Conservation (phyloP, 768 basidiomycete species). For the Lyophyllum decastes region DNA sequence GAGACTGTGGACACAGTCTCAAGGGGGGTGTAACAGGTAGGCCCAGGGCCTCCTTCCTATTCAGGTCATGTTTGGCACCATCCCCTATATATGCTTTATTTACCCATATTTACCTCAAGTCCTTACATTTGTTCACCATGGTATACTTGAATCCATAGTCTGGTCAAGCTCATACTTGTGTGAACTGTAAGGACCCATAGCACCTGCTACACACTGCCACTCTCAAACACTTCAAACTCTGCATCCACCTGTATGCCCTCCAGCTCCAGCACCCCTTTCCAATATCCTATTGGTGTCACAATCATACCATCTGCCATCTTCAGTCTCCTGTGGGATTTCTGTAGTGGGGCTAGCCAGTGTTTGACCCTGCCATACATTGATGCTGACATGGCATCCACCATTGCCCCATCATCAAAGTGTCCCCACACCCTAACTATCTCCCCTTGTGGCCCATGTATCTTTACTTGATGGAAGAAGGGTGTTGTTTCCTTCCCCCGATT, state of each 20-base stretch:
- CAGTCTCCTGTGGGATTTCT: slow-evolving; percentile 7
- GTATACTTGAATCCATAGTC: no score
- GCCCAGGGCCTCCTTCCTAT: no score
- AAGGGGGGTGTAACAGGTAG: no score
- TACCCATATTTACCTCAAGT: no score
- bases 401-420: slow-evolving; percentile 25
- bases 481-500: not conserved
- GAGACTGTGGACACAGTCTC: no score
- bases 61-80: no score
- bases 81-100: no score
- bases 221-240: slow-evolving; percentile 25
- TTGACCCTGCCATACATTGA: not conserved
- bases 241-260: slow-evolving; percentile 1
- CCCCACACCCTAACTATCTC: not conserved
- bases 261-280: slow-evolving; percentile 6
- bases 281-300: slow-evolving; percentile 8
- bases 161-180: no score
- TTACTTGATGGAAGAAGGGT: slow-evolving; percentile 4
- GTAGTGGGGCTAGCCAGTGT: not conserved
- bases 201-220: slow-evolving; percentile 27
- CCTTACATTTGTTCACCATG: no score
- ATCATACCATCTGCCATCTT: slow-evolving; percentile 26
- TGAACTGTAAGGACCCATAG: no score
- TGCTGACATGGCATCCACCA: slow-evolving; percentile 20
- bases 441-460: not conserved